These are phyloP conservation scores for Boletus subluridellus DNA, from an alignment of 1,284 basidiomycete genomes.

Conservation along the genomic window DNA sequence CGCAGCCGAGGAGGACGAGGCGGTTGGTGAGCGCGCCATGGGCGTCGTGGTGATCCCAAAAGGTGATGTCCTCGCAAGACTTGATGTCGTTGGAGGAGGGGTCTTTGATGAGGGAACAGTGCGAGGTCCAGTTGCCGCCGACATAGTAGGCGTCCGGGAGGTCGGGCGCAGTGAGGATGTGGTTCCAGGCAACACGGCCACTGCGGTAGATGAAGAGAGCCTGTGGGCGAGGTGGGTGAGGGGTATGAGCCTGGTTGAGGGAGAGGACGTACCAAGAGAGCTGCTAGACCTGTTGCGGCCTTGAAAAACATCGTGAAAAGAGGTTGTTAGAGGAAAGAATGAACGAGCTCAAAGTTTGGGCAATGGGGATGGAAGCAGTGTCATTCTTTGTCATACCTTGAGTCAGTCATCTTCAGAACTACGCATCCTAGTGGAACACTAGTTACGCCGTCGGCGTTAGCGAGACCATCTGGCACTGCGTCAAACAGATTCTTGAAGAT, in stretches of 20 bases:
- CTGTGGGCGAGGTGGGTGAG: constrained; percentile 3
- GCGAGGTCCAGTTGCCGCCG: constrained; percentile 42
- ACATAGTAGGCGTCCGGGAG: constrained; percentile 50
- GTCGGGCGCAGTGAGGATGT: constrained; percentile 39
- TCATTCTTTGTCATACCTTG: no score
- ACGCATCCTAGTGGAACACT: no score
- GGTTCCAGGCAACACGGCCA: constrained; percentile 39
- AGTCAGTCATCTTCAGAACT: no score
- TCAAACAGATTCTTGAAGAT: no score
- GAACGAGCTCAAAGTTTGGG: no score
- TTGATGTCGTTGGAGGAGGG: constrained; percentile 36
- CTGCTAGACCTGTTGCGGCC: constrained; percentile 5
- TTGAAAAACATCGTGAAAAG: constrained; percentile 17
- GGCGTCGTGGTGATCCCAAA: constrained; percentile 52
- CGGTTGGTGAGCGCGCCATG: constrained; percentile 38
- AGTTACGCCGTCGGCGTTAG: no score
- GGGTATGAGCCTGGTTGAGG: not conserved
- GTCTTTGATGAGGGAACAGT: constrained; percentile 44
- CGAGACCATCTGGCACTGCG: no score
- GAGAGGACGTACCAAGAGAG: constrained; percentile 17
- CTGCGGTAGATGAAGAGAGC: constrained; percentile 39
- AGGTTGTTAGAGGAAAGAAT: not conserved
- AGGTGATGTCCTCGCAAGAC: constrained; percentile 61
- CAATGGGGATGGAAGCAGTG: no score
- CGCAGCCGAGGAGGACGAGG: constrained; percentile 51